Evolutionary conservation across 2,329 filamentous ascomycete genomes (phyloP).

Genomic region (Neopestalotiopsis sp.): DNA sequence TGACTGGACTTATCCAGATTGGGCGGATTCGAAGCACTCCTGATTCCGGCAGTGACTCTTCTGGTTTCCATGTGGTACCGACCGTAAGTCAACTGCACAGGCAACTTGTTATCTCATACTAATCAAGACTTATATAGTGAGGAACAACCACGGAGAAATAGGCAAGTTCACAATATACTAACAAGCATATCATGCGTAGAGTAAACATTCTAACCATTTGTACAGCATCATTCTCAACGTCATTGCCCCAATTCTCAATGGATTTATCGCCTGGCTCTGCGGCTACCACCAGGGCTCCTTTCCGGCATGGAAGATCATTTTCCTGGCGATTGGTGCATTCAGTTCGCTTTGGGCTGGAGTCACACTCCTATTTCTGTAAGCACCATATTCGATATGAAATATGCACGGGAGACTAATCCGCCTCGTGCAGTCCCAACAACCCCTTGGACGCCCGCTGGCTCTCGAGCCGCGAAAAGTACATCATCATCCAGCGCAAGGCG

Average conservation of each 20-base stretch:
- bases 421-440: slow-evolving; percentile 18
- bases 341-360: slow-evolving; percentile 28
- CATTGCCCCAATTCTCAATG: slow-evolving; percentile 30
- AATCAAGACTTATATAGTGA: background rate
- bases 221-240: slow-evolving; percentile 31
- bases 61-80: slow-evolving; percentile 29
- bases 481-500: slow-evolving; percentile 27
- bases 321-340: slow-evolving; percentile 29
- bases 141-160: slow-evolving; percentile 32
- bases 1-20: slow-evolving; percentile 5
- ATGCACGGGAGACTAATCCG: background rate
- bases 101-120: background rate
- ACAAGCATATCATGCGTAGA: background rate
- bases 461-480: slow-evolving; percentile 20
- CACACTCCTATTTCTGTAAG: slow-evolving; percentile 26
- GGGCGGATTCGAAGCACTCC: slow-evolving; percentile 27
- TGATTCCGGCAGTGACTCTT: slow-evolving; percentile 28
- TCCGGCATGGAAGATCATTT: slow-evolving; percentile 33
- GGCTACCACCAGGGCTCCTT: slow-evolving; percentile 28
- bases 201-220: background rate
- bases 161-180: background rate
- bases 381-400: background rate
- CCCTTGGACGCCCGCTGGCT: slow-evolving; percentile 25
- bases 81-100: background rate
- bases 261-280: slow-evolving; percentile 29